Base-by-base conservation (phyloP, 2,329 filamentous ascomycete species). In the Claviceps paspali region DNA sequence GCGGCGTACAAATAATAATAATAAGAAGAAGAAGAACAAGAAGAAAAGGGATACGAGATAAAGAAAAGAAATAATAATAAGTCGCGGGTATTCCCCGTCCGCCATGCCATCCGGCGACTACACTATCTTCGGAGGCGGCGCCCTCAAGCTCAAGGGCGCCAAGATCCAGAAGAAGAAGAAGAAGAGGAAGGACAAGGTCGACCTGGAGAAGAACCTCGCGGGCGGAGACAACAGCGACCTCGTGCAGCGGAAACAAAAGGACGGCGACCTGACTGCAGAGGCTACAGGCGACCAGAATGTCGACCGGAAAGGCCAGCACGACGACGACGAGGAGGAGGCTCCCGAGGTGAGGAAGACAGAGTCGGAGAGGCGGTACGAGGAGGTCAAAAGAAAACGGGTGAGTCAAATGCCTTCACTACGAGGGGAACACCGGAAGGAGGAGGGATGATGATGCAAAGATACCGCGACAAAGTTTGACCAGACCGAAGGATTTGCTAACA, bases 141-240 rank as follows among this genome's bases (percentile, higher is more conserved):
- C 79, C 43, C 72, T 95, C 24, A 88, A 84, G 54, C 71, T 95
- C 42, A 95, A 95, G 63, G 85, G 86, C 51, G 71, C 65, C 43
- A 78, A 76, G 50, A 63, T 73, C 51, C 63, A 73, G 45, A 76
- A 80, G 51, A 80, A 76, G 54, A 82, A 78, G 58, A 72, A 75
- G 57, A 73, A 65, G 50, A 65, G 33, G 10, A 35, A 64, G 49
- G 62, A 61, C 47, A 59, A 60, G 46, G 52, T 51, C 35, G 61
- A 63, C 26, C 56, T 71, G 22, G 67, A 69, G 39, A 68, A 63
- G 50, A 63, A 62, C 32, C 54, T 70, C 6, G 52, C 62, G 7
- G 48, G 49, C 4, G 56, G 52, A 34, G 47, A 47, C 34, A 42
- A 49, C 10, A 42, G 39, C 40, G 29, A 18, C 8, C 17, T 17